Conservation (phyloP, 116 monocot species). For the Cymodocea nodosa region DNA sequence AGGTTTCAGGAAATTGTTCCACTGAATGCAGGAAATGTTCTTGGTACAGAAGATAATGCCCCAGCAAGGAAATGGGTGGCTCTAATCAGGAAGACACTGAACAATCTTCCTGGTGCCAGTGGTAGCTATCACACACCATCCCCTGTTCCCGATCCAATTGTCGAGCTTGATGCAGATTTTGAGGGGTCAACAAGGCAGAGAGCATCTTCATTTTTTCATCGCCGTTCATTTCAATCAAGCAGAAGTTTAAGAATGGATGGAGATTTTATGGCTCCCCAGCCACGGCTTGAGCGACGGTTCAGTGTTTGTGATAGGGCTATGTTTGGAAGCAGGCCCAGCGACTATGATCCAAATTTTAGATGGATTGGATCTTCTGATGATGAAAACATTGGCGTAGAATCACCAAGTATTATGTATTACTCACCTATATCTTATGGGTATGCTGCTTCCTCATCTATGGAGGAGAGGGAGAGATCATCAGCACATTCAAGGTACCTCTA, state of each 20-base stretch:
- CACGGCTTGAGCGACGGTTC: slow-evolving; percentile 40
- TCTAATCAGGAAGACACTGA: slow-evolving; percentile 44
- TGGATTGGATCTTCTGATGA: slow-evolving; percentile 61
- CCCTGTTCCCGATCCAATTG: slow-evolving; percentile 37
- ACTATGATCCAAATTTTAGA: slow-evolving; percentile 47
- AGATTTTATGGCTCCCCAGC: slow-evolving; percentile 32
- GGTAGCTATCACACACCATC: slow-evolving; percentile 44
- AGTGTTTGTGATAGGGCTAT: slow-evolving; percentile 56
- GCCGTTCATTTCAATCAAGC: slow-evolving; percentile 63
- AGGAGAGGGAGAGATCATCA: slow-evolving; percentile 43
- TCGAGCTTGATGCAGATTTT: slow-evolving; percentile 38
- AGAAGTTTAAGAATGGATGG: slow-evolving; percentile 57
- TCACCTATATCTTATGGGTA: slow-evolving; percentile 49
- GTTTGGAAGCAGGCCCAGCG: slow-evolving; percentile 48
- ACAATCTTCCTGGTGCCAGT: slow-evolving; percentile 40
- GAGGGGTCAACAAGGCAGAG: slow-evolving; percentile 32
- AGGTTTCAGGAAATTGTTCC: slow-evolving; percentile 82
- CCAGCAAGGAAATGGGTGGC: slow-evolving; percentile 61
- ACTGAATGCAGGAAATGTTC: slow-evolving; percentile 69
- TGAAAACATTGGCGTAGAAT: slow-evolving; percentile 34
- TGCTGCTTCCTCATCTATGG: slow-evolving; percentile 29
- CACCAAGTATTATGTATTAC: slow-evolving; percentile 20
- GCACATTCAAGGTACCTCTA: slow-evolving; percentile 38
- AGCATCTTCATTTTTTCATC: slow-evolving; percentile 39
- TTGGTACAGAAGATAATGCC: slow-evolving; percentile 57